These are phyloP conservation scores for Sextonia rubra DNA, from an alignment of 164 flowering plant genomes.

Conservation along the genomic window DNA sequence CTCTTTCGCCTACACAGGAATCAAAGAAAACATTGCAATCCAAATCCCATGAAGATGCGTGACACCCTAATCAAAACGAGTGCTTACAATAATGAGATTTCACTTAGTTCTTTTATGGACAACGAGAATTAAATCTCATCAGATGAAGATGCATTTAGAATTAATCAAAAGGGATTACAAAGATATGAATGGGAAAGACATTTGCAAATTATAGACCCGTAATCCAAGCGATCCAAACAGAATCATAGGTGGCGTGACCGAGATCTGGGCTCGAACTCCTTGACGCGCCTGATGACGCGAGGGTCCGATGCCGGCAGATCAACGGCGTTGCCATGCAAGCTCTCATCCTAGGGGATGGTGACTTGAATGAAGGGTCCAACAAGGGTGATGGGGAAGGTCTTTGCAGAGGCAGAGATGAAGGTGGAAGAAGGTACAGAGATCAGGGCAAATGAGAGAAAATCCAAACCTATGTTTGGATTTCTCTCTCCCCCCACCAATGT, in stretches of 20 bases:
- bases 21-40: too few relatives aligned
- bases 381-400: constrained; percentile 52
- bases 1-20: too few relatives aligned
- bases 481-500: too few relatives aligned
- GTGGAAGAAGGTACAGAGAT: neutral
- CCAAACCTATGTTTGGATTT: neutral
- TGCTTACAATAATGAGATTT: too few relatives aligned
- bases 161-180: too few relatives aligned
- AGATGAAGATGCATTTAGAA: too few relatives aligned
- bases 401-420: neutral
- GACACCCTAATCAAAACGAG: too few relatives aligned
- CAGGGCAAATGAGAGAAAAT: neutral
- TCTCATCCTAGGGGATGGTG: constrained; percentile 54
- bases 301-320: constrained; percentile 76
- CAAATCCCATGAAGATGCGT: too few relatives aligned
- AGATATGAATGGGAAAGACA: too few relatives aligned
- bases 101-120: too few relatives aligned
- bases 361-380: constrained; percentile 75
- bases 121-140: too few relatives aligned
- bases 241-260: constrained; percentile 53
- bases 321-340: constrained; percentile 50
- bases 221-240: constrained; percentile 92
- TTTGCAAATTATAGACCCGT: constrained; percentile 62
- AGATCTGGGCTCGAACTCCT: constrained; percentile 76
- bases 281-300: constrained; percentile 42